Conservation (phyloP, 345 rosid species). For the Sonneratia caseolaris region DNA sequence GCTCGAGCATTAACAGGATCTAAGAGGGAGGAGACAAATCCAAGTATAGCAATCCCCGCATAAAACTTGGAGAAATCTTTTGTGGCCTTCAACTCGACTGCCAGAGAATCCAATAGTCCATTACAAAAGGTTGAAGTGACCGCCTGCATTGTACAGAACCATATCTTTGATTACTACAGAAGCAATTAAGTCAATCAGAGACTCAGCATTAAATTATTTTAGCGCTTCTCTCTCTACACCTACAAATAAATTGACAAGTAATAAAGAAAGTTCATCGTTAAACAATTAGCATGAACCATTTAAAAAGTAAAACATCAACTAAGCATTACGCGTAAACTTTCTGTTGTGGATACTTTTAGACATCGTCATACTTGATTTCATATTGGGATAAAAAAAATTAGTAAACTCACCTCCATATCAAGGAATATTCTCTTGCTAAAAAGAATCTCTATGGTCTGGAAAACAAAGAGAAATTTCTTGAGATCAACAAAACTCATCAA, state of each 20-base stretch:
- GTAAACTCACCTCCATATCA: conserved; percentile 63
- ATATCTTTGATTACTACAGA: not conserved
- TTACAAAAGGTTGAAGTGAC: conserved; percentile 38
- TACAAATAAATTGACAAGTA: not conserved
- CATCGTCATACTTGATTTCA: not conserved
- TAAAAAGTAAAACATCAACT: not conserved
- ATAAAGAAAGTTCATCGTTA: not conserved
- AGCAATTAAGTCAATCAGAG: not conserved
- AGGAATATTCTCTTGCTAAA: conserved; percentile 53
- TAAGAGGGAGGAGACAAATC: conserved; percentile 53
- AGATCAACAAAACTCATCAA: not conserved
- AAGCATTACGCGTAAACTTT: not conserved
- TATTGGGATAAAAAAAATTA: not conserved
- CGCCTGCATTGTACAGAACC: conserved; percentile 29
- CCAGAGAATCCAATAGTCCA: conserved; percentile 58
- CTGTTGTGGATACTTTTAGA: not conserved
- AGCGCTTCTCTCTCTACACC: not conserved
- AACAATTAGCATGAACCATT: not conserved
- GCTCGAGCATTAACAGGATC: conserved; percentile 46
- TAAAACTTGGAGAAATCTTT: conserved; percentile 72
- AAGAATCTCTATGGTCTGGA: conserved; percentile 73
- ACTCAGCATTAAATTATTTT: not conserved
- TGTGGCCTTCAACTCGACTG: conserved; percentile 53
- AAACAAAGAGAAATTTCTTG: conserved; percentile 7
- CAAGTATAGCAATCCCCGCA: conserved; percentile 66